A percentile compares a stretch with the other conserved stretches of the same genome.
phyloP scores from a whole-genome alignment of 345 rosid species.

The Corymbia maculata region DNA sequence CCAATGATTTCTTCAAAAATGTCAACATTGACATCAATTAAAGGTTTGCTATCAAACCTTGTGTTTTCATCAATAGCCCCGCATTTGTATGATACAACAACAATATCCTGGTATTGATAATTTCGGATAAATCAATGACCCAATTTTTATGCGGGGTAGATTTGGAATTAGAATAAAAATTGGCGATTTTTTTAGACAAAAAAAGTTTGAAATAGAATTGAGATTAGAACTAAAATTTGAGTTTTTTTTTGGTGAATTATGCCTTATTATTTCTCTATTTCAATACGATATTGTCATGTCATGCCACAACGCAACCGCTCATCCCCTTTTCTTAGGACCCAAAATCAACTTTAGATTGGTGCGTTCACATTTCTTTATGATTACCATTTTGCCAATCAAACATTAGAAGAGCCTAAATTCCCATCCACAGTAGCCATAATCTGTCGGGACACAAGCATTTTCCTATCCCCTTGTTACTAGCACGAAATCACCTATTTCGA shows the following conservation, averaged over 20 bases:
- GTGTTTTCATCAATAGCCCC: background rate
- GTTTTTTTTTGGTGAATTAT: background rate
- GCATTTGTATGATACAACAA: background rate
- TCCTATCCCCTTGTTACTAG: background rate
- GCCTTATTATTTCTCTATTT: background rate
- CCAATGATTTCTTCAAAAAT: background rate
- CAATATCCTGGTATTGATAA: background rate
- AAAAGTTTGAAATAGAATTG: background rate
- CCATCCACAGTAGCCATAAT: background rate
- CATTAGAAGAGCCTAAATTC: background rate
- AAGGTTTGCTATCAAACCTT: no score
- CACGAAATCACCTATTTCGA: background rate
- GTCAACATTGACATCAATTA: background rate
- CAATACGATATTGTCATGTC: background rate
- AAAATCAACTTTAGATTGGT: background rate
- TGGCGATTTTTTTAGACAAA: background rate
- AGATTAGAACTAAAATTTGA: background rate
- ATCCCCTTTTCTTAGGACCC: background rate
- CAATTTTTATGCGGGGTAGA: background rate
- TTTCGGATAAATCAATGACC: background rate
- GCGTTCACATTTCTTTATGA: accelerated
- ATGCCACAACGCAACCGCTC: accelerated
- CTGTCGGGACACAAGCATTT: no score
- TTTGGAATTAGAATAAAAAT: background rate
- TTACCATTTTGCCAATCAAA: accelerated